Conservation (phyloP, 1,284 basidiomycete species). For the Pascua sp. region DNA sequence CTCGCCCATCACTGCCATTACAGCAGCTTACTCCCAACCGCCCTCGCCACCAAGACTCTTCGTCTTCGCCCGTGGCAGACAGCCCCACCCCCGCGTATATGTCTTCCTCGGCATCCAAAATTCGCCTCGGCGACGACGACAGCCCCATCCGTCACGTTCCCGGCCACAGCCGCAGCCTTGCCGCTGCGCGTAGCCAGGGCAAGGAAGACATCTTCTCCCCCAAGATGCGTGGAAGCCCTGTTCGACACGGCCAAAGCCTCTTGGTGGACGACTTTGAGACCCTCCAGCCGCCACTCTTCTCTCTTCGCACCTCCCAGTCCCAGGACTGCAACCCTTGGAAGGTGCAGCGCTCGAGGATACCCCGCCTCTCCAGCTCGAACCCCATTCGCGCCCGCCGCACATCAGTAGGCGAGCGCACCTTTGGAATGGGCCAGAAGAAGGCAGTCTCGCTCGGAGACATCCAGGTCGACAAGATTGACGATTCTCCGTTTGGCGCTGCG, state of each 20-base stretch:
- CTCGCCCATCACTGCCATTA: constrained; percentile 19
- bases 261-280: constrained; percentile 9
- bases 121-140: constrained; percentile 40
- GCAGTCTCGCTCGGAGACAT: constrained; percentile 42
- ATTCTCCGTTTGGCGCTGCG: constrained; percentile 34
- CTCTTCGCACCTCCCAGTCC: constrained; percentile 33
- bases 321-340: constrained; percentile 27
- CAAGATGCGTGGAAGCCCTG: constrained; percentile 4
- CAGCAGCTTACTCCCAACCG: constrained; percentile 6
- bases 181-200: constrained; percentile 9
- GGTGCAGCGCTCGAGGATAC: constrained; percentile 17
- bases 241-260: constrained; percentile 1
- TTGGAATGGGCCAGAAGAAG: constrained; percentile 34
- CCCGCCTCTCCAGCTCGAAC: constrained; percentile 30
- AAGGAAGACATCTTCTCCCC: constrained; percentile 19
- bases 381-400: constrained; percentile 29
- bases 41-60: constrained; percentile 8
- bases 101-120: constrained; percentile 35
- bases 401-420: neutral
- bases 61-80: constrained; percentile 34
- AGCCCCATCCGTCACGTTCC: constrained; percentile 40
- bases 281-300: constrained; percentile 31
- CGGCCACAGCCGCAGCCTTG: constrained; percentile 40
- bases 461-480: constrained; percentile 30
- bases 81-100: constrained; percentile 39